These are phyloP conservation scores for Fusarium irregulare DNA, from an alignment of 2,329 filamentous ascomycete species.

Conservation along the genomic window DNA sequence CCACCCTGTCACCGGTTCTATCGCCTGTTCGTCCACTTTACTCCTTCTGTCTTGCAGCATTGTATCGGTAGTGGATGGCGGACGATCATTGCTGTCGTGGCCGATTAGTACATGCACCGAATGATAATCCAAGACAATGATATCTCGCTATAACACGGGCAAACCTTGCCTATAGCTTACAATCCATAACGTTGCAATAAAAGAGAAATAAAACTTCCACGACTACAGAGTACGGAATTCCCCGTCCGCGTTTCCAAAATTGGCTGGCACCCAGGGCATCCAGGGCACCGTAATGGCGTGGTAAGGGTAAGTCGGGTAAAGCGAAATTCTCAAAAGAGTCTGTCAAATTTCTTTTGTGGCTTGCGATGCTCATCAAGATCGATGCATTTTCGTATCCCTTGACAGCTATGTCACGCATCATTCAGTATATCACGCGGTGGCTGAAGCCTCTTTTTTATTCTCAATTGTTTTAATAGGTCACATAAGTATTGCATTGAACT, in stretches of 20 bases:
- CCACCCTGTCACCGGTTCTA: neutral
- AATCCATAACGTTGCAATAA: neutral
- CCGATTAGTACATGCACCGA: neutral
- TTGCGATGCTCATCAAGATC: neutral
- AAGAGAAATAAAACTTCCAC: neutral
- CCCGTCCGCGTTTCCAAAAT: neutral
- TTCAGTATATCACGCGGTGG: neutral
- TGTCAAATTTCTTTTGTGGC: neutral
- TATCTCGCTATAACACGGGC: neutral
- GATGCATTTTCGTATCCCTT: neutral
- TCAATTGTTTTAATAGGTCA: neutral
- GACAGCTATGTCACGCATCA: neutral
- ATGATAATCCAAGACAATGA: neutral
- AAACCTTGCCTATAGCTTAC: neutral
- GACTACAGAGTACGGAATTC: neutral
- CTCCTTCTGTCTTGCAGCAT: neutral
- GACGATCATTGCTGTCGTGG: conserved; percentile 1
- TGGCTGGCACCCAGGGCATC: neutral
- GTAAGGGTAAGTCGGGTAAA: neutral
- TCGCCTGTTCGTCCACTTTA: neutral
- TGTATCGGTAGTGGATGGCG: neutral
- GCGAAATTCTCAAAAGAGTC: neutral
- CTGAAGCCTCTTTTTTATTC: neutral
- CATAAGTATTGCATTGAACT: neutral
- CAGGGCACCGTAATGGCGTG: neutral